These are phyloP conservation scores for Populus tomentosa DNA, from an alignment of 441 rosid species.

Conservation along the genomic window DNA sequence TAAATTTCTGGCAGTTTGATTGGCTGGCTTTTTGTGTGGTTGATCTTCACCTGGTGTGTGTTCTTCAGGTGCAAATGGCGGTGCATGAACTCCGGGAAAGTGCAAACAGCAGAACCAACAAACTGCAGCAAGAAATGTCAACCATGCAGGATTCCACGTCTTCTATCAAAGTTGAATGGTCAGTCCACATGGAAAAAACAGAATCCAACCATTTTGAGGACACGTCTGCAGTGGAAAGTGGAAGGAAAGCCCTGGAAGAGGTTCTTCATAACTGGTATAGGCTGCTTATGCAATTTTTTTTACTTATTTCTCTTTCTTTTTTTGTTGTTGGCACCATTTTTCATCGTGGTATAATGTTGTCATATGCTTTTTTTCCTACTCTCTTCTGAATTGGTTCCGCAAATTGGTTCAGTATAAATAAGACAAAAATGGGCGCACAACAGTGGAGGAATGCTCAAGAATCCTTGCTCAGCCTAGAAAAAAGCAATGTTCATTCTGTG, in stretches of 20 bases:
- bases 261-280: constrained; percentile 78
- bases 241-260: constrained; percentile 72
- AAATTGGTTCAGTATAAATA: constrained; percentile 52
- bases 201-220: constrained; percentile 69
- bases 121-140: constrained; percentile 85
- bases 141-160: constrained; percentile 84
- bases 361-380: not conserved
- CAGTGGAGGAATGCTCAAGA: constrained; percentile 92
- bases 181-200: constrained; percentile 65
- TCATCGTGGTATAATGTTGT: not conserved
- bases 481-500: constrained; percentile 76
- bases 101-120: constrained; percentile 65
- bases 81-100: constrained; percentile 82
- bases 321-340: not conserved
- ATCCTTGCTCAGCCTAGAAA: constrained; percentile 73
- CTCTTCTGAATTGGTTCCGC: constrained; percentile 14
- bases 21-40: not conserved
- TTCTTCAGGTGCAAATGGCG: constrained; percentile 74
- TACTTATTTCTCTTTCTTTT: not conserved
- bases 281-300: not conserved
- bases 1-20: not conserved
- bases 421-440: constrained; percentile 67
- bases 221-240: constrained; percentile 66
- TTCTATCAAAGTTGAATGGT: constrained; percentile 77
- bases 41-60: constrained; percentile 11